phyloP scores from a whole-genome alignment of 2,329 filamentous ascomycete species.

The Fusarium praegraminearum region DNA sequence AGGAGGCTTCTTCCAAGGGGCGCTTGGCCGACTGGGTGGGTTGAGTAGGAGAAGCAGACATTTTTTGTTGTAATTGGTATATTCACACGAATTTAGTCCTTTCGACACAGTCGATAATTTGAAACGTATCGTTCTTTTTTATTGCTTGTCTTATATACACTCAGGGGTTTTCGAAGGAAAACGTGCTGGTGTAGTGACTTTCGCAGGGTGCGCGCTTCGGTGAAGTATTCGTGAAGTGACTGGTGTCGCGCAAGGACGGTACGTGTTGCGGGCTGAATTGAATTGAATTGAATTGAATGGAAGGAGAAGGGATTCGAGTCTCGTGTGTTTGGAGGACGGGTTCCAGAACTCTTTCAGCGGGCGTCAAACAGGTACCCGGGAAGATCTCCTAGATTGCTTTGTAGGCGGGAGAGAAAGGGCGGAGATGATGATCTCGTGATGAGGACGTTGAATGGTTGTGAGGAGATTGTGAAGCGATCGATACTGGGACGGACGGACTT shows the following conservation, averaged over 20 bases:
- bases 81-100: slow-evolving; percentile 43
- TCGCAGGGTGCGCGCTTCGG: slow-evolving; percentile 58
- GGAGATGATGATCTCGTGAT: slow-evolving; percentile 51
- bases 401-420: slow-evolving; percentile 49
- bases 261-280: slow-evolving; percentile 47
- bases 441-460: slow-evolving; percentile 49
- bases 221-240: slow-evolving; percentile 57
- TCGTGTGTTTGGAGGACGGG: slow-evolving; percentile 48
- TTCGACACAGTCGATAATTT: slow-evolving; percentile 45
- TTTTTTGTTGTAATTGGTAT: slow-evolving; percentile 56
- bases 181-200: slow-evolving; percentile 84
- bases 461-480: slow-evolving; percentile 55
- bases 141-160: slow-evolving; percentile 78
- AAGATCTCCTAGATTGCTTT: slow-evolving; percentile 48
- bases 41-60: slow-evolving; percentile 78
- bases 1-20: slow-evolving; percentile 96
- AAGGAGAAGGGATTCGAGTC: slow-evolving; percentile 49
- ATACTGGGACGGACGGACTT: slow-evolving; percentile 53
- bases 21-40: slow-evolving; percentile 85
- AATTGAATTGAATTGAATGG: slow-evolving; percentile 24
- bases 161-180: slow-evolving; percentile 87
- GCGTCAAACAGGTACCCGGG: slow-evolving; percentile 42
- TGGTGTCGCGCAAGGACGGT: slow-evolving; percentile 52
- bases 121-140: slow-evolving; percentile 50
- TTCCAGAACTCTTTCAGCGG: slow-evolving; percentile 50